A percentile compares a stretch with the other conserved stretches of the same genome.
phyloP scores from a whole-genome alignment of 2,329 filamentous ascomycete species.

The Beauveria bassiana region DNA sequence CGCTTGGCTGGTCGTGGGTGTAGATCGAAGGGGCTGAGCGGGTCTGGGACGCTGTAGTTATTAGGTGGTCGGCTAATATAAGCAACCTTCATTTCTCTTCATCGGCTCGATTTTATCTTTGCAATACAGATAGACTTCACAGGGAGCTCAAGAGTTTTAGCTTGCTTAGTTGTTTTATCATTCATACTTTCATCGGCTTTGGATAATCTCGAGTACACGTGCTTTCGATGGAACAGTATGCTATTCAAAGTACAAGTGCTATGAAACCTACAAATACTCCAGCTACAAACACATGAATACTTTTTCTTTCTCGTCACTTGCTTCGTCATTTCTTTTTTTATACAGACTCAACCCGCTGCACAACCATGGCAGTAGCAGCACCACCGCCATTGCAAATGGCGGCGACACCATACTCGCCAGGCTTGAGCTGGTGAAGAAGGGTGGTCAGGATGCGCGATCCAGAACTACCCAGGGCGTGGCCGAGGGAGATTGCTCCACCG shows the following conservation, averaged over 20 bases:
- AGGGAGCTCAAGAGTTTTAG: no score
- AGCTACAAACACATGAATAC: background rate
- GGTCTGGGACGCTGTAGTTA: background rate
- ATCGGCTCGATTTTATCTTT: no score
- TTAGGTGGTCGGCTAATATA: no score
- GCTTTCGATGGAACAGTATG: background rate
- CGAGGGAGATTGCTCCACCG: slow-evolving; percentile 85
- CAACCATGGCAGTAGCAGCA: slow-evolving; percentile 82
- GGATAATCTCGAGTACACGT: no score
- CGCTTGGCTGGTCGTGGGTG: background rate
- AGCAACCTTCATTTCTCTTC: no score
- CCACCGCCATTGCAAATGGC: slow-evolving; percentile 97
- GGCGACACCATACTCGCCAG: slow-evolving; percentile 88
- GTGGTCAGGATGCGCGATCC: slow-evolving; percentile 87
- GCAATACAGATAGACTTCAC: no score
- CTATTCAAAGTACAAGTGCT: slow-evolving; percentile 1
- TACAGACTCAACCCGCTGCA: slow-evolving; percentile 67
- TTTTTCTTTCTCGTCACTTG: background rate
- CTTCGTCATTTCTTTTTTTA: slow-evolving; percentile 19
- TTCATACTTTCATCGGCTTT: no score
- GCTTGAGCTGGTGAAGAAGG: slow-evolving; percentile 81
- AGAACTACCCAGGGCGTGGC: slow-evolving; percentile 88
- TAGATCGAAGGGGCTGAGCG: background rate
- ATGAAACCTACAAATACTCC: slow-evolving; percentile 2
- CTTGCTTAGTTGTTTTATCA: no score